These are phyloP conservation scores for Coemansia sp. DNA, from an alignment of 192 early-diverging fungal genomes.

Conservation along the genomic window DNA sequence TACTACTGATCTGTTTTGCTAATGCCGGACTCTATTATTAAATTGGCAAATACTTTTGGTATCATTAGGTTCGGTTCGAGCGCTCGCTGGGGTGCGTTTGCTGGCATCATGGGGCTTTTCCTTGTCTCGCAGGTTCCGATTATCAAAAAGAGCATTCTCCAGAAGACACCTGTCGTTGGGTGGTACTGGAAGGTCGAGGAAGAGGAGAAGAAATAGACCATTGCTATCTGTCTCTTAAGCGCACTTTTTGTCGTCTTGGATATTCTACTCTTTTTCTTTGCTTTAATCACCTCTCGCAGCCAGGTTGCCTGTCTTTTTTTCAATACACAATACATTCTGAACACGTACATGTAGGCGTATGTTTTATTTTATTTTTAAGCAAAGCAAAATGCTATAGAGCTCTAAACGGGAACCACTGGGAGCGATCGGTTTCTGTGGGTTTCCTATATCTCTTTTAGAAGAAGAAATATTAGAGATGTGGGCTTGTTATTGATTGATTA, in stretches of 20 bases:
- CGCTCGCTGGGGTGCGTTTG: conserved; percentile 47
- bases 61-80: conserved; percentile 39
- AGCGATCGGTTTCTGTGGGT: too few relatives aligned
- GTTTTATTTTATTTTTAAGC: too few relatives aligned
- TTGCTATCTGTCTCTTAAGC: neutral
- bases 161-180: conserved; percentile 45
- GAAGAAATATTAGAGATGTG: neutral
- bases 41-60: neutral
- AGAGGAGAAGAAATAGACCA: conserved; percentile 19
- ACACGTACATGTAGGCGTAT: too few relatives aligned
- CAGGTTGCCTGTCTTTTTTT: too few relatives aligned
- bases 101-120: conserved; percentile 39
- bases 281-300: neutral
- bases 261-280: neutral
- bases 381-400: too few relatives aligned
- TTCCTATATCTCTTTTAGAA: conserved; percentile 1
- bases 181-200: conserved; percentile 59
- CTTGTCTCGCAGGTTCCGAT: conserved; percentile 50
- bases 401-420: too few relatives aligned
- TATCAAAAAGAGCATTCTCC: conserved; percentile 40
- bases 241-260: neutral
- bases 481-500: neutral
- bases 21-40: neutral
- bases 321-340: too few relatives aligned
- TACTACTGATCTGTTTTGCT: neutral